phyloP scores from a whole-genome alignment of 495 filamentous ascomycete genomes.

The Pseudevernia furfuracea region DNA sequence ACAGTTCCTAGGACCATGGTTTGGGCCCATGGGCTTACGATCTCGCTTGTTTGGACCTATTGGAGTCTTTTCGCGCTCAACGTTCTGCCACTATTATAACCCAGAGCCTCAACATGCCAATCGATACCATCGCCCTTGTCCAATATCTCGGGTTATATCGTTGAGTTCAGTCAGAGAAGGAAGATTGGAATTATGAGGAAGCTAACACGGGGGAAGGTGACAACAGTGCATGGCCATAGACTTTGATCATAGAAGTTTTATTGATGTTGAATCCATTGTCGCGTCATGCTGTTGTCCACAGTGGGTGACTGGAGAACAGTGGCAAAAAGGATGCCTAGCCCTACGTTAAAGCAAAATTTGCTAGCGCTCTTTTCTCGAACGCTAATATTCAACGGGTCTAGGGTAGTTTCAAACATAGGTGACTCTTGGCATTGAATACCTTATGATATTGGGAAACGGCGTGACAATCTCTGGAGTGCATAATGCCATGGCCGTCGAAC shows the following conservation, averaged over 20 bases:
- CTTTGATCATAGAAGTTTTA: not conserved
- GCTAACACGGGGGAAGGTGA: not conserved
- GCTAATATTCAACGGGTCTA: not conserved
- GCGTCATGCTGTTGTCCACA: not conserved
- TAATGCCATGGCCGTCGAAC: not conserved
- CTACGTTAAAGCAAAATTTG: not conserved
- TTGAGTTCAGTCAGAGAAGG: not conserved
- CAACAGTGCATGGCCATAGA: not conserved
- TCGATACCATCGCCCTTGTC: not conserved
- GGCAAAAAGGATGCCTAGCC: not conserved
- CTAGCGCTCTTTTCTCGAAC: not conserved
- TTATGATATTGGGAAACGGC: not conserved
- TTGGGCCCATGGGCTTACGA: not conserved
- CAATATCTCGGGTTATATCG: not conserved
- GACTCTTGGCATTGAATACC: not conserved
- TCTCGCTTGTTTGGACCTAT: too few relatives aligned
- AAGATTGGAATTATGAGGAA: not conserved
- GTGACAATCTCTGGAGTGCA: not conserved
- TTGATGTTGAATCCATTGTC: not conserved
- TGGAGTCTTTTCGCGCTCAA: too few relatives aligned
- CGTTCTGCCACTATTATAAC: not conserved
- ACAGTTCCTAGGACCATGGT: not conserved
- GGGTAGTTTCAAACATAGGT: not conserved
- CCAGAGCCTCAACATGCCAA: not conserved
- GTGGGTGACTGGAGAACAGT: too few relatives aligned